These are phyloP conservation scores for Saccharum spontaneum DNA, from an alignment of 176 grass and related monocot genomes.

Conservation along the genomic window DNA sequence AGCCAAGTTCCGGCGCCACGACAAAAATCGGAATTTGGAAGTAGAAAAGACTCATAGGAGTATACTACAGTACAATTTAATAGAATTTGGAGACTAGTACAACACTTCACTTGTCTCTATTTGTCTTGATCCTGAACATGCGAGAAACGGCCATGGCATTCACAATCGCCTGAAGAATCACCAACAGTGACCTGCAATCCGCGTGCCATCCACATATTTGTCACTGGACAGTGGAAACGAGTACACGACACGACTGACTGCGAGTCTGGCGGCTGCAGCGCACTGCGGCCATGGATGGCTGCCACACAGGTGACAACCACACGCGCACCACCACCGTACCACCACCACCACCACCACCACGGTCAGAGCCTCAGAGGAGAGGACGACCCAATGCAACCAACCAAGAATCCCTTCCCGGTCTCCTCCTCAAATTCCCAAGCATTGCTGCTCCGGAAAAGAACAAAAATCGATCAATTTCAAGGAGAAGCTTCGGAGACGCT, in stretches of 20 bases:
- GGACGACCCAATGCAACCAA: too few relatives aligned
- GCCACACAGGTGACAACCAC: constrained; percentile 19
- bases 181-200: not conserved
- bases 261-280: constrained; percentile 26
- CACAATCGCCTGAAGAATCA: not conserved
- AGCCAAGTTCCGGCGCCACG: constrained; percentile 19
- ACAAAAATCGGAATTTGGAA: not conserved
- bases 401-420: not conserved
- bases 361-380: too few relatives aligned
- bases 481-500: constrained; percentile 39
- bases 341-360: too few relatives aligned
- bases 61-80: not conserved
- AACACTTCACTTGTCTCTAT: not conserved
- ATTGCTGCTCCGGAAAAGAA: constrained; percentile 4
- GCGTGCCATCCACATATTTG: too few relatives aligned
- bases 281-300: constrained; percentile 22
- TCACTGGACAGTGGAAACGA: too few relatives aligned
- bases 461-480: not conserved
- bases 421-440: not conserved
- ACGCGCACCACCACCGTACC: constrained; percentile 17
- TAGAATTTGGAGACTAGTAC: not conserved
- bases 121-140: not conserved
- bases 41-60: not conserved
- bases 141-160: constrained; percentile 1
- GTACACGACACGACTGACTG: too few relatives aligned